Evolutionary conservation across 257 asterid species (phyloP), one percentile per base, ranked within the genome.

Genomic region (Henckelia pumila): DNA sequence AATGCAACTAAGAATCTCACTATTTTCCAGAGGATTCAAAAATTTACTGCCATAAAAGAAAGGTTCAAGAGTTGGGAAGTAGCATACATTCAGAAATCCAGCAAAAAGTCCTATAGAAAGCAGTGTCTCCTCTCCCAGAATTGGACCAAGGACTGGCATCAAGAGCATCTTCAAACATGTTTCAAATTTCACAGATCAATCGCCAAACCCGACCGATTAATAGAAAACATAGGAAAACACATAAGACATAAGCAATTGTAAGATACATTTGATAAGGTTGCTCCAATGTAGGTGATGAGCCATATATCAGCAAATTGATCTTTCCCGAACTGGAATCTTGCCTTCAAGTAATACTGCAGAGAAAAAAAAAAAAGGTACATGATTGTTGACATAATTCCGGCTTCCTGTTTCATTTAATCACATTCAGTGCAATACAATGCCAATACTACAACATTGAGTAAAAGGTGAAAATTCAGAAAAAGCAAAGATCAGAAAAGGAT

Each of bases 71-170:
- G 59, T n/a, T 23, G 33, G 30, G 70, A 52, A 65, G 21, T 1
- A 25, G 24, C 60, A 8, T 55, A 56, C 84, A 25, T 81, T 74
- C 81, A 83, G 61, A 66, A 49, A 81, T 20, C 79, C 82, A 65
- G 72, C 88, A 66, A 83, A 75, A 57, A 86, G 85, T 16, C 91
- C 96, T 17, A 83, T 13, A 19, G 80, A 65, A 58, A 88, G 88
- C 73, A 88, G 61, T 52, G 71, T 81, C 69, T 79, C 82, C 79
- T 84, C 96, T 65, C 96, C 94, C 3, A 86, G 21, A 57, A 67
- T 64, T 32, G 89, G 91, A 57, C 84, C 88, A 20, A 88, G 50
- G 16, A 73, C 59, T 50, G 96, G 96, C 88, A 88, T 71, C 28
- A 88, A 81, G 24, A 86, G 16, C 72, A 83, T 62, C 96, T 88